Evolutionary conservation across 2,329 filamentous ascomycete species (phyloP), one percentile per base, ranked within the genome.

Genomic region (Aspergillus tanneri): DNA sequence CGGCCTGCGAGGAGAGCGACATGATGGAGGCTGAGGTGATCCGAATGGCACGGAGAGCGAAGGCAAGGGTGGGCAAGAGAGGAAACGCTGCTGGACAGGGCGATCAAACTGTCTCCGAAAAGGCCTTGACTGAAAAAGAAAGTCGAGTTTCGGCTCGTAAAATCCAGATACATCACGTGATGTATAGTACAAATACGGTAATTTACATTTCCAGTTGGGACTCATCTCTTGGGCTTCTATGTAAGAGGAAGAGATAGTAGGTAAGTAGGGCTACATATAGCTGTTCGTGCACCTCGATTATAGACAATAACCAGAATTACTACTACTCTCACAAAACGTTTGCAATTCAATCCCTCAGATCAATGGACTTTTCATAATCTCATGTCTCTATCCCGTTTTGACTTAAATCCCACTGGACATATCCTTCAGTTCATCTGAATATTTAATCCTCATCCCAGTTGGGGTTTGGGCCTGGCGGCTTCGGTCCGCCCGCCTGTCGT

Each of bases 401-500:
- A 45, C 45, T 46, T 56, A 30, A 28, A 37, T 40, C 37, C 37
- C 40, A 46, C 44, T 32, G 36, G 22, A 49, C 24, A 52, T 43
- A 43, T 45, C 18, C 25, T 49, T 39, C 40, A 42, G 41, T 18
- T 47, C 41, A 34, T 43, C 50, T 39, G n/a, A n/a, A n/a, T 24
- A 54, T 60, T 65, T 72, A 78, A 64, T 87, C 84, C 63, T 86
- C 81, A 68, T 86, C 84, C 84, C 84, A 85, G 65, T 83, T 83
- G 37, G 91, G 87, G 74, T 96, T 96, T 59, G 90, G 93, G 38
- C 88, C 91, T 23, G 93, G 93, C 47, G 92, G 92, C 81, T 99
- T 99, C 18, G 95, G 93, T 28, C 93, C 93, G 66, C 93, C 93
- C 39, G 95, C 93, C 76, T 97, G 93, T 75, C 92, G 85, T 55